Base-by-base conservation (phyloP, 1,284 basidiomycete genomes). In the Naganishia albida region DNA sequence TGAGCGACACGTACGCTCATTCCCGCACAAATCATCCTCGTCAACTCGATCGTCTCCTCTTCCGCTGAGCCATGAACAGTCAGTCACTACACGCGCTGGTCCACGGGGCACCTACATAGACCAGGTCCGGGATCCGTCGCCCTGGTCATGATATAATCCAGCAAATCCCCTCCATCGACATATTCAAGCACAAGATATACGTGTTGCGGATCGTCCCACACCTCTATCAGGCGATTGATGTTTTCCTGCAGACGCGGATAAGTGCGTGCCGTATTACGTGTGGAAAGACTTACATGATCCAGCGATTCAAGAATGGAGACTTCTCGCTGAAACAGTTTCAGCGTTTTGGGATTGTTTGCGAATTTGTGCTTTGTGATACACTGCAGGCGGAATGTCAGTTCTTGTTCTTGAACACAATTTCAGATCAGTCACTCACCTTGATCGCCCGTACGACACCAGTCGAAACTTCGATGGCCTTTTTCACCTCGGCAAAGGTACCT, bases 81-180 rank as follows among this genome's bases (percentile, higher is more conserved):
- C 8, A 44, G 43, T 68, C 10, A 68, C 66, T 10, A 48, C 13
- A 20, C 15, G 16, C 20, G 18, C 6, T 26, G 18, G 25, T 26
- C 10, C 30, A 26, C 30, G 34, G 46, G 34, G 42, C n/a, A 82
- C 86, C 76, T 72, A 89, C 88, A 69, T 1, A 91, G 72, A 2
- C 88, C 77, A 6, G 67, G 68, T 7, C 71, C 87, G 2, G 78
- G 75, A 6, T 78, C 72, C 34, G 49, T 68, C 7, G 69, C 68
- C 28, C 65, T 73, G 16, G 76, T 80, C 53, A 90, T 74, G 68
- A 93, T 91, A 71, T 85, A 86, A 69, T 92, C 88, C 18, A 95
- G 81, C n/a, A 97, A 80, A 76, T 96, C 92, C 0, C 92, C 93
- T 18, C 93, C 93, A 30, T 88, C 85, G 3, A 95, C 83, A 68